Percentiles rank a stretch among this genome's conserved stretches.
Evolutionary conservation across 306 rosid genomes (phyloP).

Genomic region (Geum urbanum): DNA sequence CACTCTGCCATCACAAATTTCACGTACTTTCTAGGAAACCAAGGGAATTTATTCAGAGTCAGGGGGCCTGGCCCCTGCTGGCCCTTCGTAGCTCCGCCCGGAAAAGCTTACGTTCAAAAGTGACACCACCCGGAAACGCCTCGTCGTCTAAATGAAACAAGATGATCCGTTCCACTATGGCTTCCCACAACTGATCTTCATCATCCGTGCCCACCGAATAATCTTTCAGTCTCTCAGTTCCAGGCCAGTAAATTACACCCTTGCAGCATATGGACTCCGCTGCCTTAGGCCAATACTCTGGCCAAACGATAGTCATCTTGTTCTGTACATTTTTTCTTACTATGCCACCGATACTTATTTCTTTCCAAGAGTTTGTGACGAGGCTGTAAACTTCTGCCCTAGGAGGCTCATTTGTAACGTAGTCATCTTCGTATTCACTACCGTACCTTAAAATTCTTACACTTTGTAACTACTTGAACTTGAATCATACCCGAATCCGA

Average conservation of each 20-base stretch:
- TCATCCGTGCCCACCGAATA: no score
- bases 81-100: no score
- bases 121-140: no score
- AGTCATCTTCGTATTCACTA: neutral
- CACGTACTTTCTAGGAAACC: no score
- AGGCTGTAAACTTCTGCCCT: slow-evolving; percentile 4
- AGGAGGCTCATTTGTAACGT: neutral
- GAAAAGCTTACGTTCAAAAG: no score
- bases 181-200: neutral
- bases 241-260: slow-evolving; percentile 13
- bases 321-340: neutral
- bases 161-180: neutral
- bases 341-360: neutral
- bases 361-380: slow-evolving; percentile 12
- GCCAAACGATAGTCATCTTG: no score
- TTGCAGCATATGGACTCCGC: neutral
- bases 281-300: no score
- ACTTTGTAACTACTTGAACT: neutral
- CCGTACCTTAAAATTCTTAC: neutral
- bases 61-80: no score
- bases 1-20: no score
- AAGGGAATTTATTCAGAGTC: no score
- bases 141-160: neutral
- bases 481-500: slow-evolving; percentile 20
- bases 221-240: neutral